Evolutionary conservation across 345 rosid genomes (phyloP), one percentile per base, ranked within the genome.

Genomic region (Lumnitzera littorea): DNA sequence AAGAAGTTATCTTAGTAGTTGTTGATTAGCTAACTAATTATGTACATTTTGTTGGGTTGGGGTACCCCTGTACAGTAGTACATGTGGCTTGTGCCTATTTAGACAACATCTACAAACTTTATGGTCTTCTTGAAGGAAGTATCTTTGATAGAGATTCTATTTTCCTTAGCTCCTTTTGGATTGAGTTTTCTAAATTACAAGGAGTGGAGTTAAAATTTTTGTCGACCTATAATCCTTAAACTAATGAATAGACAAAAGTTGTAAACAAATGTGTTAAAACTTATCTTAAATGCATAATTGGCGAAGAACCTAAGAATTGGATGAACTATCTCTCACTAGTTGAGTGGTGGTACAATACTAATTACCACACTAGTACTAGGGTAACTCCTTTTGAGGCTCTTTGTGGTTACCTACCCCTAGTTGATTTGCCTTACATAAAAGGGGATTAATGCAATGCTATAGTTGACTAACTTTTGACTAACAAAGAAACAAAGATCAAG

Each of bases 351-450:
- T 36, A 36, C 11, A 36, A 9, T 36, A 36, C 43, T 9, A 36
- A 36, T 1, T 36, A 36, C 43, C 36, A 36, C 1, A 24, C 63
- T 2, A 16, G 25, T 9, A 48, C 41, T 24, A 24, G 14, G 31
- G 48, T 23, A 20, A 3, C 63, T 13, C 63, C 52, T 4, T 60
- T 60, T 60, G 63, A 60, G 3, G 63, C 53, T 5, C 24, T 48
- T 1, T 60, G 48, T 12, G 53, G 53, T 0, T 48, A 48, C 24
- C 41, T 53, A 16, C 63, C 51, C 15, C 53, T 31, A 1, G 0
- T 56, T 2, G 56, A 48, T 27, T 8, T 56, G 3, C 62, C 62
- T 7, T 64, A 64, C 24, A 11, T 65, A 8, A 15, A n/a, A 3
- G 48, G 55, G 3, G 25, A 31, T 14, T 48, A 23, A 0, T n/a